Percentiles rank a stretch among this genome's conserved stretches.
phyloP scores from a whole-genome alignment of 2,329 filamentous ascomycete species.

The Alternaria arborescens region DNA sequence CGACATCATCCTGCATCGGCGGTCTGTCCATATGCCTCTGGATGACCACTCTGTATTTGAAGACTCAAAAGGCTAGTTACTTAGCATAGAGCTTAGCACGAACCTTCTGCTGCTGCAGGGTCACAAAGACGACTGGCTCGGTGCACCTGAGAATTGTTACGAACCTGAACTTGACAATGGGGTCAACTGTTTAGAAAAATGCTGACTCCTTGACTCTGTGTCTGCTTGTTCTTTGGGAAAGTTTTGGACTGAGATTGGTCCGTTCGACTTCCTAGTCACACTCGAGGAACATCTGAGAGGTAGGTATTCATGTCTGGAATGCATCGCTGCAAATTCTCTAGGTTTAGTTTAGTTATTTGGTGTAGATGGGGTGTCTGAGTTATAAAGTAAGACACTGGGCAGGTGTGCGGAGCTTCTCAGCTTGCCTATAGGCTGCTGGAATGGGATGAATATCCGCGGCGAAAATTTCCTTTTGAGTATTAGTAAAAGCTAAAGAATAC shows the following conservation, averaged over 20 bases:
- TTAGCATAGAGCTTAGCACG: background rate
- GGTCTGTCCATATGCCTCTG: background rate
- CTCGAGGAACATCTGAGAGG: background rate
- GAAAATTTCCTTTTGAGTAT: background rate
- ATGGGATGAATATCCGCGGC: background rate
- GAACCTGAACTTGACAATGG: background rate
- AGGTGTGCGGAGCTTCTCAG: background rate
- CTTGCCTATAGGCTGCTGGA: background rate
- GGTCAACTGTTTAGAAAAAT: too few species aligned
- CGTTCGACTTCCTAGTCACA: background rate
- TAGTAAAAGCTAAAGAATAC: background rate
- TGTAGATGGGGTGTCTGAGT: background rate
- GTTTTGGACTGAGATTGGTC: background rate
- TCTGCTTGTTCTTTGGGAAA: background rate
- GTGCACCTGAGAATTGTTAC: background rate
- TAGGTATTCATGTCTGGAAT: background rate
- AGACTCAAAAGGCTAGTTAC: background rate
- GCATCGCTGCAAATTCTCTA: background rate
- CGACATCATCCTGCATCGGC: background rate
- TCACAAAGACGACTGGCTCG: background rate
- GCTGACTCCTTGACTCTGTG: background rate
- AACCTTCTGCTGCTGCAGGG: background rate
- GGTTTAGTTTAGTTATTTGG: too few species aligned
- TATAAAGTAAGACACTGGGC: background rate
- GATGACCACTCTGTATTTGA: background rate